phyloP scores from a whole-genome alignment of 2,329 filamentous ascomycete genomes.

The Diaporthe sp. region DNA sequence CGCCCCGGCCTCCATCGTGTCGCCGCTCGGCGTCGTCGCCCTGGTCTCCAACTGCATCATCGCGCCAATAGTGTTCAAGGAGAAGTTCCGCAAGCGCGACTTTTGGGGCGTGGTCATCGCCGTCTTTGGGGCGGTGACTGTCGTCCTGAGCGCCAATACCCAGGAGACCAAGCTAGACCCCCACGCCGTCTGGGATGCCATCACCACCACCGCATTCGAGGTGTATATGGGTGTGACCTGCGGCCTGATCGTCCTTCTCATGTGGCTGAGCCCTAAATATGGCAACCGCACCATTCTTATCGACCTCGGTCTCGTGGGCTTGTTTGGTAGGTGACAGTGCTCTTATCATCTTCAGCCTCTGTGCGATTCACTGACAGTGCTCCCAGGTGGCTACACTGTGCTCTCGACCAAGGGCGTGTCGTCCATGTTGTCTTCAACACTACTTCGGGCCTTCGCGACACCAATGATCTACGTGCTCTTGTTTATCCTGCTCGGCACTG shows the following conservation, averaged over 20 bases:
- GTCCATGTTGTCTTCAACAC: conserved; percentile 90
- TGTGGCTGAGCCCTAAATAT: conserved; percentile 85
- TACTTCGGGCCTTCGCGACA: conserved; percentile 89
- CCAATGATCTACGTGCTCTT: conserved; percentile 92
- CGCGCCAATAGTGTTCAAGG: conserved; percentile 92
- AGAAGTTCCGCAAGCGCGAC: conserved; percentile 86
- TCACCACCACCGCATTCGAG: conserved; percentile 89
- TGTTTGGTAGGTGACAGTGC: conserved; percentile 76
- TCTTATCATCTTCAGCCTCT: background rate
- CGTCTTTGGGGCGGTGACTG: conserved; percentile 87
- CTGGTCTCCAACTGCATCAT: conserved; percentile 97
- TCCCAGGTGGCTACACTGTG: conserved; percentile 89
- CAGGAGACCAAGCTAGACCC: conserved; percentile 93
- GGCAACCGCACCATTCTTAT: conserved; percentile 90
- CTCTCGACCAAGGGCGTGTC: conserved; percentile 96
- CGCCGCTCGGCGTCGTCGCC: conserved; percentile 95
- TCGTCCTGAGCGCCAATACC: conserved; percentile 90
- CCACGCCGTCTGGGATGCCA: conserved; percentile 88
- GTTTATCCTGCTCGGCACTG: conserved; percentile 81
- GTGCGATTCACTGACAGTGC: background rate
- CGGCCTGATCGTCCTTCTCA: conserved; percentile 77
- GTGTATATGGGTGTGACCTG: conserved; percentile 86
- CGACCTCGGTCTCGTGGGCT: conserved; percentile 89
- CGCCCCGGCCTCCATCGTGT: conserved; percentile 96
- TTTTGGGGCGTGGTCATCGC: conserved; percentile 90